Evolutionary conservation across 2,329 filamentous ascomycete species (phyloP).

Genomic region (Colletotrichum abscissum): DNA sequence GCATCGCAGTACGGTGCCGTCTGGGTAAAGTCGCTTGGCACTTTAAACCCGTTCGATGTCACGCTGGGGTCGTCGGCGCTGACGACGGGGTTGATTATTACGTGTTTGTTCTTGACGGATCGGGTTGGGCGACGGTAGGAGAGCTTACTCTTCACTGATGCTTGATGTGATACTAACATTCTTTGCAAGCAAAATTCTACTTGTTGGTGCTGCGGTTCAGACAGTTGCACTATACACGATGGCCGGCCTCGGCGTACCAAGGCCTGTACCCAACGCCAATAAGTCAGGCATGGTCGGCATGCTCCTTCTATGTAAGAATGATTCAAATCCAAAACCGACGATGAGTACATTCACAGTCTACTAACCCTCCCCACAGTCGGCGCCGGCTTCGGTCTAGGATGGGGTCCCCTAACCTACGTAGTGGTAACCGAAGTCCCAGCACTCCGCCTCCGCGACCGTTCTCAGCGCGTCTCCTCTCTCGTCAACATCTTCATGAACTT

Average conservation of each 20-base stretch:
- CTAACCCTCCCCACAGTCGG: conserved; percentile 9
- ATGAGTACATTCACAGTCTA: too few species aligned
- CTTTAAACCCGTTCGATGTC: conserved; percentile 43
- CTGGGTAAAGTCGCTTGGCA: conserved; percentile 43
- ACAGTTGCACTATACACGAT: conserved; percentile 27
- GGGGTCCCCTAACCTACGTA: conserved; percentile 49
- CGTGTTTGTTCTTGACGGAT: conserved; percentile 23
- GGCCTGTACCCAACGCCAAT: conserved; percentile 26
- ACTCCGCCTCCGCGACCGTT: conserved; percentile 23
- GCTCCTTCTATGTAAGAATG: conserved; percentile 41
- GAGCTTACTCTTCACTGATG: background rate
- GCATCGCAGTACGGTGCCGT: conserved; percentile 39
- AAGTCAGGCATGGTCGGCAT: conserved; percentile 47
- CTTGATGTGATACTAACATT: background rate
- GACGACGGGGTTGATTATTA: conserved; percentile 6
- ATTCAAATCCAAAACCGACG: too few species aligned
- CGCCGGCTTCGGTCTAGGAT: conserved; percentile 46
- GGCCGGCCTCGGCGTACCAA: conserved; percentile 35
- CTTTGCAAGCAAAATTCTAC: background rate
- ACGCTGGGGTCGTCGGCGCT: conserved; percentile 30
- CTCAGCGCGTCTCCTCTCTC: conserved; percentile 32
- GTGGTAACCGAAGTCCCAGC: conserved; percentile 48
- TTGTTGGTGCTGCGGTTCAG: conserved; percentile 11
- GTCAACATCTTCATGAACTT: conserved; percentile 37
- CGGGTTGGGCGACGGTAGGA: conserved; percentile 24